Conservation (phyloP, 148 eudicot species). For the Rhododendron henanense region DNA sequence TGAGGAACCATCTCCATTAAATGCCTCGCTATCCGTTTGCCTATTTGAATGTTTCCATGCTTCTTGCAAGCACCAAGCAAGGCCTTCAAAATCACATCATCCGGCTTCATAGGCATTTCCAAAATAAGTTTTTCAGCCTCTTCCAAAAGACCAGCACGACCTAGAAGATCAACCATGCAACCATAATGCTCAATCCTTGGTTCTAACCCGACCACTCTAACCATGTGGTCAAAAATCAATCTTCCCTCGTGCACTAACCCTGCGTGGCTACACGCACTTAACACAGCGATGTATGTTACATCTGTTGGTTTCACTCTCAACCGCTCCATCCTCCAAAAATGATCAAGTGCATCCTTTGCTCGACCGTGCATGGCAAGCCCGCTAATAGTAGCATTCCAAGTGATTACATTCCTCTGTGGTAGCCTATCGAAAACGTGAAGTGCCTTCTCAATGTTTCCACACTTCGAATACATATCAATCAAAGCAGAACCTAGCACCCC, state of each 20-base stretch:
- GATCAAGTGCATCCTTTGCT: conserved; percentile 43
- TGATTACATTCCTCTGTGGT: conserved; percentile 33
- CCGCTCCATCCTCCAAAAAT: conserved; percentile 41
- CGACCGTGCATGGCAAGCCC: conserved; percentile 69
- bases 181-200: conserved; percentile 67
- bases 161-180: conserved; percentile 71
- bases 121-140: conserved; percentile 50
- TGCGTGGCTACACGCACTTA: conserved; percentile 63
- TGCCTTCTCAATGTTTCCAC: conserved; percentile 61
- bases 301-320: conserved; percentile 40
- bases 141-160: conserved; percentile 44
- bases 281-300: conserved; percentile 47
- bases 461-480: conserved; percentile 72
- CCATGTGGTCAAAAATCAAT: conserved; percentile 44
- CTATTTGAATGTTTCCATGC: conserved; percentile 51
- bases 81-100: conserved; percentile 63
- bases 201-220: conserved; percentile 21
- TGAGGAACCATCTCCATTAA: conserved; percentile 53
- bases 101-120: conserved; percentile 57
- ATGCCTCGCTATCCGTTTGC: conserved; percentile 35
- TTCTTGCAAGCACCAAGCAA: conserved; percentile 62
- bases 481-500: conserved; percentile 55
- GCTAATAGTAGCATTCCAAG: conserved; percentile 59
- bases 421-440: conserved; percentile 40
- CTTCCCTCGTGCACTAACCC: conserved; percentile 53